Conservation (phyloP, 768 basidiomycete species). For the Candolleomyces aberdarensis region DNA sequence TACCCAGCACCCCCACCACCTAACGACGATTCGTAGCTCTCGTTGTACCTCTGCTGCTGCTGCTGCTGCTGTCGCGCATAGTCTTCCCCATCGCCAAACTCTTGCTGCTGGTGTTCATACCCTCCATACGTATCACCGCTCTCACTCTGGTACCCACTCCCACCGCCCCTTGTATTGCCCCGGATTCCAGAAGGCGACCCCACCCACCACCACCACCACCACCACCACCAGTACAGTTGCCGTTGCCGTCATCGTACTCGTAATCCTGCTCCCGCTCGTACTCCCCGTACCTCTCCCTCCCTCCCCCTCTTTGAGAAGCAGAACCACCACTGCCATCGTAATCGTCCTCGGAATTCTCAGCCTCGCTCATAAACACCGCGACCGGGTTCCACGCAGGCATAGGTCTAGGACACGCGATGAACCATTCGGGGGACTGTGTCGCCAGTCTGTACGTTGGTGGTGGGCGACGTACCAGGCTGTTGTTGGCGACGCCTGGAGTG, state of each 20-base stretch:
- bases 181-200: too few relatives aligned
- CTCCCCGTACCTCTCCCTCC: not conserved
- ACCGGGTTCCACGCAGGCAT: conserved; percentile 2
- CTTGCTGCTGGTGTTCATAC: not conserved
- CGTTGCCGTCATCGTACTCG: not conserved
- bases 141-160: not conserved
- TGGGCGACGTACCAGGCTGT: not conserved
- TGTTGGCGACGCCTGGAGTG: too few relatives aligned
- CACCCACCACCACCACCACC: too few relatives aligned
- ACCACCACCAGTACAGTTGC: too few relatives aligned
- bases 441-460: too few relatives aligned
- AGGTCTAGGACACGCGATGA: conserved; percentile 4
- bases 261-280: not conserved
- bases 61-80: not conserved
- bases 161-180: not conserved
- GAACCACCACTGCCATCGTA: conserved; percentile 12
- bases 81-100: not conserved
- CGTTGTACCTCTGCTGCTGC: not conserved
- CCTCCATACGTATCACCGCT: not conserved
- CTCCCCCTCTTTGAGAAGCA: too few relatives aligned
- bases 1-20: not conserved
- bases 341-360: conserved; percentile 12
- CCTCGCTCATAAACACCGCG: not conserved
- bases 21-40: not conserved
- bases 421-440: not conserved